These are phyloP conservation scores for Hansenula anomala DNA, from an alignment of 1,139 yeast genomes.

Conservation along the genomic window DNA sequence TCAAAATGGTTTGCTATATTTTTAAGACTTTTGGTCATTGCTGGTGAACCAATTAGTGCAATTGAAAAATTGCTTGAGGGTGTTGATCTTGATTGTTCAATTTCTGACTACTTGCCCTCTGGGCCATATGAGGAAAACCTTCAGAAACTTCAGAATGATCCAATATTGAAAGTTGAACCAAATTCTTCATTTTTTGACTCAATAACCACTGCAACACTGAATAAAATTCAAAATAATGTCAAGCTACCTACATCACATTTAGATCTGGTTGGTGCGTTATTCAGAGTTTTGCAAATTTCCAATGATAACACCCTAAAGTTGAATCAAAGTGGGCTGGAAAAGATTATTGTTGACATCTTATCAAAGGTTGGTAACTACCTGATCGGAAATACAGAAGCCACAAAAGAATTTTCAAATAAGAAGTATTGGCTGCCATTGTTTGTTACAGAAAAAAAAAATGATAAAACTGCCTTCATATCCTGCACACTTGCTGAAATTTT, in stretches of 20 bases:
- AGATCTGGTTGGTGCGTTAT: conserved; percentile 43
- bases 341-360: conserved; percentile 22
- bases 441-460: conserved; percentile 5
- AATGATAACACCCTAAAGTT: conserved; percentile 19
- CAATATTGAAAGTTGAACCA: not conserved
- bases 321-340: conserved; percentile 11
- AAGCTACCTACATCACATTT: conserved; percentile 38
- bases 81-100: conserved; percentile 21
- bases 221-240: conserved; percentile 15
- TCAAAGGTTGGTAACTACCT: conserved; percentile 42
- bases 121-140: conserved; percentile 3
- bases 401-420: conserved; percentile 15
- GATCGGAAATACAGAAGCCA: conserved; percentile 19
- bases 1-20: conserved; percentile 50
- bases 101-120: conserved; percentile 13
- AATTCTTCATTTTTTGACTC: conserved; percentile 25
- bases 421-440: conserved; percentile 28
- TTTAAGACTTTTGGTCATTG: conserved; percentile 36
- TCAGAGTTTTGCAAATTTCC: conserved; percentile 31
- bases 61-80: conserved; percentile 27
- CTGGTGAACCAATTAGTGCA: conserved; percentile 49
- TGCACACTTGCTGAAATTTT: conserved; percentile 37
- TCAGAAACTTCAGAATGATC: not conserved
- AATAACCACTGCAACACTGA: conserved; percentile 20
- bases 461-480: conserved; percentile 27